Evolutionary conservation across 164 flowering plant genomes (phyloP).

Genomic region (Buxus sempervirens): DNA sequence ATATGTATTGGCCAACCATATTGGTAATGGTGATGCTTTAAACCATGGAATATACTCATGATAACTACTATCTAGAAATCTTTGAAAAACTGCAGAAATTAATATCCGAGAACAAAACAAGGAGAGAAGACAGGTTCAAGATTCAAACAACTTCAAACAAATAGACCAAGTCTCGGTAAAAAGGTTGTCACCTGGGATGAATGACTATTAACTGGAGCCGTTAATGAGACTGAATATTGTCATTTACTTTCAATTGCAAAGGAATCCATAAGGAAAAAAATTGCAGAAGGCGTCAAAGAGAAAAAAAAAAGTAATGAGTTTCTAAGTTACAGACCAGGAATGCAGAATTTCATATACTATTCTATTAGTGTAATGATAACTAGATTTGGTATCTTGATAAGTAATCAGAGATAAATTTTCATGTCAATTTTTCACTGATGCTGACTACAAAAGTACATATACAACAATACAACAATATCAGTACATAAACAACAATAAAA

Average conservation of each 20-base stretch:
- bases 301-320: background rate
- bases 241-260: background rate
- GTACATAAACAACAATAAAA: background rate
- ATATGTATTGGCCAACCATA: too few species aligned
- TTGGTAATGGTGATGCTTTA: too few species aligned
- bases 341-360: too few species aligned
- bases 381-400: too few species aligned
- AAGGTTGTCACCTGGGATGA: background rate
- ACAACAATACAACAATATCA: too few species aligned
- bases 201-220: background rate
- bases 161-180: background rate
- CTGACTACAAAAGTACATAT: background rate
- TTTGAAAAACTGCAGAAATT: background rate
- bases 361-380: too few species aligned
- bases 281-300: too few species aligned
- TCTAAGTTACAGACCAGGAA: background rate
- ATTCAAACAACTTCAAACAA: background rate
- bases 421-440: background rate
- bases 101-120: background rate
- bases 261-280: background rate
- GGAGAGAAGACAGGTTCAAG: background rate
- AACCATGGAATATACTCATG: background rate
- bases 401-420: too few species aligned
- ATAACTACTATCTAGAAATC: too few species aligned
- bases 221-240: background rate